Conservation (phyloP, 2,329 filamentous ascomycete genomes). For the Aspergillus sp. region DNA sequence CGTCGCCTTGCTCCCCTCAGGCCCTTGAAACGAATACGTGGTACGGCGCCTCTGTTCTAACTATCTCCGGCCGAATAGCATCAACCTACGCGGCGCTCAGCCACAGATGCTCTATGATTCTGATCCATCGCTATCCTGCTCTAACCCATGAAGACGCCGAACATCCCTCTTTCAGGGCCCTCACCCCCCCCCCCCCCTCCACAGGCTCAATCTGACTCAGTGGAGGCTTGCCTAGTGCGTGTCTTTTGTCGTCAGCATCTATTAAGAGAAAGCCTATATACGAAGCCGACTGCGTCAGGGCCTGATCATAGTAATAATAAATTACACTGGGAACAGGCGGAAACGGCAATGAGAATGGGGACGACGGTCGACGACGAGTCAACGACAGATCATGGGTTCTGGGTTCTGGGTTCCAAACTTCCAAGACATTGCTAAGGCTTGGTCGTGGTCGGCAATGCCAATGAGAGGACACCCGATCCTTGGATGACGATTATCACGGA, state of each 20-base stretch:
- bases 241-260: constrained; percentile 21
- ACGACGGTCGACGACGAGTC: too few species aligned
- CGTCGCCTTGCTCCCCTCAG: constrained; percentile 6
- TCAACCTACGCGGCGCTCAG: constrained; percentile 4
- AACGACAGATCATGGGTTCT: too few species aligned
- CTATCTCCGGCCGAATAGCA: constrained; percentile 1
- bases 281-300: not conserved
- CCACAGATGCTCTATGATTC: constrained; percentile 2
- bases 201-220: constrained; percentile 14
- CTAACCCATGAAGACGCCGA: constrained; percentile 2
- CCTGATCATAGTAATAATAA: too few species aligned
- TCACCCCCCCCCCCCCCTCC: constrained; percentile 4
- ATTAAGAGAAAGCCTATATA: not conserved
- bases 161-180: constrained; percentile 16
- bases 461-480: not conserved
- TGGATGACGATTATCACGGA: not conserved
- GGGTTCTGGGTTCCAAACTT: too few species aligned
- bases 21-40: constrained; percentile 13
- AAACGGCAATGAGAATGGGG: too few species aligned
- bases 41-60: not conserved
- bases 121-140: not conserved
- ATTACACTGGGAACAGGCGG: too few species aligned
- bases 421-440: not conserved
- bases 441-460: not conserved
- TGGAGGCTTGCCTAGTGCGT: constrained; percentile 21